Base-by-base conservation (phyloP, 2,329 filamentous ascomycete genomes). In the Cryphonectria naterciae region DNA sequence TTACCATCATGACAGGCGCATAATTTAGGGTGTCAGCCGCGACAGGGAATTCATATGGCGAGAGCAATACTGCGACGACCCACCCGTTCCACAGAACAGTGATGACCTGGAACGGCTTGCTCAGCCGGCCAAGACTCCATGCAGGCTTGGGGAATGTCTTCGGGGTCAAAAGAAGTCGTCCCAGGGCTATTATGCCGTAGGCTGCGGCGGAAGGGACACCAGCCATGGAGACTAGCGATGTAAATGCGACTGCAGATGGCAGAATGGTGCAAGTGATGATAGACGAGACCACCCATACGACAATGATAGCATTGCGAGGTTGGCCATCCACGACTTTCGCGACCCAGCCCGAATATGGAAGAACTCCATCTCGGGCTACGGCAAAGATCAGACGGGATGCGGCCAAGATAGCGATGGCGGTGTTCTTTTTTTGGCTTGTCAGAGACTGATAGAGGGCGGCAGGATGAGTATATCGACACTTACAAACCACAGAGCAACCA, bases 331-430 rank as follows among this genome's bases (percentile, higher is more conserved):
- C 78, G 2, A 90, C 87, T 25, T 81, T 78, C 4, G 87, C 85
- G 60, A 89, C 88, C 85, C 87, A 88, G 46, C 82, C 75, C 1
- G 87, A 89, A 78, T 85, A 89, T 0, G 88, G 88, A 2, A 90
- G 80, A 28, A 90, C 86, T 49, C 87, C 87, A 75, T 90, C 88
- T 62, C 88, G 84, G 39, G 88, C 88, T 4, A 90, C 87, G 58
- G 88, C 88, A 76, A 89, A 90, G 74, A 90, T 87, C 1, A 89
- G 82, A n/a, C 88, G 84, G 4, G 87, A 89, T 19, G 86, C 86
- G 10, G 87, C 88, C 17, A 88, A 83, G 61, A 89, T 85, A 28
- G 87, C 86, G 69, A 89, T 87, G 0, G 87, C 87, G 1, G 87
- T 89, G 77, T 89, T 89, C 85, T 83, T 19, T 5, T 37, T 13